phyloP scores from a whole-genome alignment of 495 filamentous ascomycete genomes.

The Penicillium taxi region DNA sequence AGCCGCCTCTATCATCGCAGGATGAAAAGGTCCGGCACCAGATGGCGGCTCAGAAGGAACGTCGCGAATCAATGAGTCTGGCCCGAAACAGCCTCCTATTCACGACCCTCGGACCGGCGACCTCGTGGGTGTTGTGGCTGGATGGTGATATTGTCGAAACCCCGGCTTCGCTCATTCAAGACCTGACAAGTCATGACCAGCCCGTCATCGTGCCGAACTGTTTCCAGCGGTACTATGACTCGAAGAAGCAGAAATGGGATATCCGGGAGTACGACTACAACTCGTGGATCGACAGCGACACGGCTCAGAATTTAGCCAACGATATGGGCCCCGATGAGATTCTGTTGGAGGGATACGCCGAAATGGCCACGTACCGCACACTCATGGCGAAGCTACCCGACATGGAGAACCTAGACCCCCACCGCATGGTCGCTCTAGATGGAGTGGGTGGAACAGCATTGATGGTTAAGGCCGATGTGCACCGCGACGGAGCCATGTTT shows the following conservation, averaged over 20 bases:
- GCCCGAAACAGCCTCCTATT: slow-evolving; percentile 92
- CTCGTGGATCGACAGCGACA: slow-evolving; percentile 83
- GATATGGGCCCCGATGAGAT: slow-evolving; percentile 88
- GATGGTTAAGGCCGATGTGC: slow-evolving; percentile 94
- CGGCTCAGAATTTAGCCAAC: slow-evolving; percentile 62
- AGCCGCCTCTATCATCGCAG: slow-evolving; percentile 71
- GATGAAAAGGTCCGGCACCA: slow-evolving; percentile 85
- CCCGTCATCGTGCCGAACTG: slow-evolving; percentile 91
- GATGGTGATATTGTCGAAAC: slow-evolving; percentile 91
- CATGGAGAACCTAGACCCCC: slow-evolving; percentile 43
- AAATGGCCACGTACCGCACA: slow-evolving; percentile 83
- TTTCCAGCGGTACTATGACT: slow-evolving; percentile 79
- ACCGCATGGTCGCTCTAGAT: slow-evolving; percentile 64
- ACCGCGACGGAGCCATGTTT: slow-evolving; percentile 98
- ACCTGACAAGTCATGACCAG: slow-evolving; percentile 78
- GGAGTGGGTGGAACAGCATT: slow-evolving; percentile 92
- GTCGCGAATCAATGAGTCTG: slow-evolving; percentile 83
- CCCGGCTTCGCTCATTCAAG: slow-evolving; percentile 78
- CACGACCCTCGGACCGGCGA: slow-evolving; percentile 90
- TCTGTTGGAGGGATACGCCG: slow-evolving; percentile 82
- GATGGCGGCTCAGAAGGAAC: slow-evolving; percentile 74
- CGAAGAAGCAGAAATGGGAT: slow-evolving; percentile 56
- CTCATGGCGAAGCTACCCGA: slow-evolving; percentile 85
- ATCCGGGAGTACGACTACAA: slow-evolving; percentile 94
- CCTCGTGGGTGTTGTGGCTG: slow-evolving; percentile 94